Percentiles rank a stretch among this genome's conserved stretches.
Evolutionary conservation across 176 grass and related monocot genomes (phyloP).

Genomic region (Bothriochloa decipiens): DNA sequence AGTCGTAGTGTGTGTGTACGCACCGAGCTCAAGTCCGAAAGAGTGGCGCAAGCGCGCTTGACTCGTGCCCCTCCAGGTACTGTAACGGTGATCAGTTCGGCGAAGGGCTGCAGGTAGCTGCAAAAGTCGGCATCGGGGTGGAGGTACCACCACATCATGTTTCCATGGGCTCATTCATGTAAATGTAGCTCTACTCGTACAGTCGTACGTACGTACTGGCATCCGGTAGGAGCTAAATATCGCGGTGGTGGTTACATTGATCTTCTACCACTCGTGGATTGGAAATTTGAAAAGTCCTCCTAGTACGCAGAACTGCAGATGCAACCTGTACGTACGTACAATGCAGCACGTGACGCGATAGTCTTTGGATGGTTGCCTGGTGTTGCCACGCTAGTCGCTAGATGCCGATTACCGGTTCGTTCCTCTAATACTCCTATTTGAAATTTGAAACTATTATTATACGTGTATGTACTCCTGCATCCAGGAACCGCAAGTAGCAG

Average conservation of each 20-base stretch:
- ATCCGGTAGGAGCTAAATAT: too few species aligned
- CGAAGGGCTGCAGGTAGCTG: neutral
- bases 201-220: too few species aligned
- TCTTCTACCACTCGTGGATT: too few species aligned
- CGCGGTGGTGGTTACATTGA: too few species aligned
- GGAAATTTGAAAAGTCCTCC: too few species aligned
- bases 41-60: neutral
- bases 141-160: neutral
- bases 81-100: neutral
- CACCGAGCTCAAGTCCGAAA: neutral
- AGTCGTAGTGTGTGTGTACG: neutral
- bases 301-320: neutral
- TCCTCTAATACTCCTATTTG: neutral
- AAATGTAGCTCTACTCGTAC: too few species aligned
- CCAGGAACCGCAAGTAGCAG: neutral
- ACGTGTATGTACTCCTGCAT: neutral
- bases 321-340: neutral
- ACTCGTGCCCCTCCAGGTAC: neutral
- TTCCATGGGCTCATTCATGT: neutral
- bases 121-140: neutral
- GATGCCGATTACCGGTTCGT: neutral
- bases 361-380: neutral
- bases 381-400: neutral
- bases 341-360: neutral
- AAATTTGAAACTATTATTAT: neutral